Conservation (phyloP, 2,329 filamentous ascomycete genomes). For the Exophiala mesophila region DNA sequence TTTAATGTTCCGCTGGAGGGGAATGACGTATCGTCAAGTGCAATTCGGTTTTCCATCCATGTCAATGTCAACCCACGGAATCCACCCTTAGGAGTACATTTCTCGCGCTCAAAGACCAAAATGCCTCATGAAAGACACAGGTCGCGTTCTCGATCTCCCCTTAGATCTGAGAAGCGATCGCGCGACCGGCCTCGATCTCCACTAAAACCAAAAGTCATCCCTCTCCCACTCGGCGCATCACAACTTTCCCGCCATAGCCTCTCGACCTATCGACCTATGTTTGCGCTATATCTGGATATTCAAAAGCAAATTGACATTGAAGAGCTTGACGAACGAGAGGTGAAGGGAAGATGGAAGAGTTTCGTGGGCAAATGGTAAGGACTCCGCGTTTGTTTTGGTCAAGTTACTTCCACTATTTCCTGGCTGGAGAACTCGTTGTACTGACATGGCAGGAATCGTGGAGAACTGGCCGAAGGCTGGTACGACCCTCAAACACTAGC, state of each 20-base stretch:
- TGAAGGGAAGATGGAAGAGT: conserved; percentile 85
- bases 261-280: conserved; percentile 62
- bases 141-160: conserved; percentile 18
- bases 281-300: conserved; percentile 79
- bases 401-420: too few relatives aligned
- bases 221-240: conserved; percentile 62
- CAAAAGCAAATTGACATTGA: conserved; percentile 73
- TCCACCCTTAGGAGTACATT: too few relatives aligned
- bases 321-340: conserved; percentile 67
- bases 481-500: conserved; percentile 74
- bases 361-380: conserved; percentile 79
- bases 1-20: too few relatives aligned
- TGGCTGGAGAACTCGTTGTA: too few relatives aligned
- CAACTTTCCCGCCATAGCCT: conserved; percentile 66
- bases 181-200: conserved; percentile 14
- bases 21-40: too few relatives aligned
- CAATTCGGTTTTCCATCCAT: too few relatives aligned
- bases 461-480: conserved; percentile 84
- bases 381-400: not conserved
- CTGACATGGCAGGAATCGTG: conserved; percentile 62
- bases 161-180: conserved; percentile 7
- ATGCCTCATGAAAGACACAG: conserved; percentile 1
- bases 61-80: too few relatives aligned
- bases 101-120: too few relatives aligned
- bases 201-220: conserved; percentile 2